Evolutionary conservation across 305 asterid species (phyloP).

Genomic region (Stenogyne calaminthoides): DNA sequence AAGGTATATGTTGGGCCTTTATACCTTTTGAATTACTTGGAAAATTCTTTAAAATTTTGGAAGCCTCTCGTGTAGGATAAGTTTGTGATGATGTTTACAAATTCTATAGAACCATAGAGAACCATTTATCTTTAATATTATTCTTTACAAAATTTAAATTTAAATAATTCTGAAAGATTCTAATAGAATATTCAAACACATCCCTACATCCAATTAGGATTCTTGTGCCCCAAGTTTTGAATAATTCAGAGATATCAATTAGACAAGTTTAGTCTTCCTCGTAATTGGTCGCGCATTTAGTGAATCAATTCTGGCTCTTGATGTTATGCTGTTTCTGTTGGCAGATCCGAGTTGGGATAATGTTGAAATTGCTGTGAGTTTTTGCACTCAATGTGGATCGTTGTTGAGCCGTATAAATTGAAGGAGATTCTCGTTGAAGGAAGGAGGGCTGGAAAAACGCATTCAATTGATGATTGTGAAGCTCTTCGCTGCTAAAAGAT

Average conservation of each 20-base stretch:
- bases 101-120: too few relatives aligned
- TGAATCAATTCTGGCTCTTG: slow-evolving; percentile 38
- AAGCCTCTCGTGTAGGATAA: too few relatives aligned
- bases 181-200: too few relatives aligned
- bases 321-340: slow-evolving; percentile 30
- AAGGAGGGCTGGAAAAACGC: background rate
- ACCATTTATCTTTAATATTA: too few relatives aligned
- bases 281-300: slow-evolving; percentile 39
- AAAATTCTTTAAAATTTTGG: too few relatives aligned
- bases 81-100: background rate
- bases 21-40: too few relatives aligned
- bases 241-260: too few relatives aligned
- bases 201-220: background rate
- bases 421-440: slow-evolving; percentile 9
- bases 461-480: slow-evolving; percentile 9
- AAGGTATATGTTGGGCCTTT: too few relatives aligned
- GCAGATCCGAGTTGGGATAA: slow-evolving; percentile 31
- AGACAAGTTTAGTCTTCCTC: too few relatives aligned
- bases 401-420: slow-evolving; percentile 25
- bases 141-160: too few relatives aligned
- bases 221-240: slow-evolving; percentile 1
- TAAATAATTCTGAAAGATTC: too few relatives aligned
- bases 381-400: slow-evolving; percentile 44
- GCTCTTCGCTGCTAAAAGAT: slow-evolving; percentile 21
- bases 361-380: slow-evolving; percentile 35